phyloP scores from a whole-genome alignment of 441 rosid genomes.

The Rhodomyrtus psidioides region DNA sequence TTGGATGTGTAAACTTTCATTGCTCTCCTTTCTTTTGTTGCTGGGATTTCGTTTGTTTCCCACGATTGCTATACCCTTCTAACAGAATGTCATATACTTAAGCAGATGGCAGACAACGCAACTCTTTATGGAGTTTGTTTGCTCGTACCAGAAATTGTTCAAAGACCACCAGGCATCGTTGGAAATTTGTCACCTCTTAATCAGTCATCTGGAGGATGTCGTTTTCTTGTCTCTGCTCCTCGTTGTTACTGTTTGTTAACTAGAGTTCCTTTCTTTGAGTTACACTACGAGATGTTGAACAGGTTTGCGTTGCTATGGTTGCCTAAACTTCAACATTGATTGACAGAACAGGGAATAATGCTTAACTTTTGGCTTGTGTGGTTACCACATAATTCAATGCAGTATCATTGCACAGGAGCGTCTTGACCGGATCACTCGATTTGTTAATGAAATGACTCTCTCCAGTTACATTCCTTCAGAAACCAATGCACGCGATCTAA shows the following conservation, averaged over 20 bases:
- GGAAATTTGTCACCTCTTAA: constrained; percentile 51
- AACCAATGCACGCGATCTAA: constrained; percentile 29
- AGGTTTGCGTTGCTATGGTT: constrained; percentile 35
- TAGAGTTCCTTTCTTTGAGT: constrained; percentile 89
- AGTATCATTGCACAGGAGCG: constrained; percentile 98
- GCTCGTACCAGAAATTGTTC: constrained; percentile 84
- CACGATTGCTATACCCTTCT: background rate
- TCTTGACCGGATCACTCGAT: constrained; percentile 74
- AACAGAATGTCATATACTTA: background rate
- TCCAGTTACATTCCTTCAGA: constrained; percentile 31
- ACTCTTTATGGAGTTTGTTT: constrained; percentile 95
- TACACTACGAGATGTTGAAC: constrained; percentile 95
- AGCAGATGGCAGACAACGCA: constrained; percentile 85
- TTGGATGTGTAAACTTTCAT: background rate
- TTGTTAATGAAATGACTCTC: constrained; percentile 66
- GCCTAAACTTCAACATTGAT: constrained; percentile 1
- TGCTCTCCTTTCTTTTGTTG: background rate
- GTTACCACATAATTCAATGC: constrained; percentile 31
- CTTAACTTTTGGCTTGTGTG: background rate
- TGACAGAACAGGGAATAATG: background rate
- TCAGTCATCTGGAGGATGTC: constrained; percentile 47
- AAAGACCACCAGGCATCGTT: constrained; percentile 80
- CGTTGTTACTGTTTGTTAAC: constrained; percentile 97
- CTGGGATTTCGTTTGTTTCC: background rate
- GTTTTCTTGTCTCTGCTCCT: constrained; percentile 90